Evolutionary conservation across 495 filamentous ascomycete species (phyloP).

Genomic region (Pseudevernia furfuracea): DNA sequence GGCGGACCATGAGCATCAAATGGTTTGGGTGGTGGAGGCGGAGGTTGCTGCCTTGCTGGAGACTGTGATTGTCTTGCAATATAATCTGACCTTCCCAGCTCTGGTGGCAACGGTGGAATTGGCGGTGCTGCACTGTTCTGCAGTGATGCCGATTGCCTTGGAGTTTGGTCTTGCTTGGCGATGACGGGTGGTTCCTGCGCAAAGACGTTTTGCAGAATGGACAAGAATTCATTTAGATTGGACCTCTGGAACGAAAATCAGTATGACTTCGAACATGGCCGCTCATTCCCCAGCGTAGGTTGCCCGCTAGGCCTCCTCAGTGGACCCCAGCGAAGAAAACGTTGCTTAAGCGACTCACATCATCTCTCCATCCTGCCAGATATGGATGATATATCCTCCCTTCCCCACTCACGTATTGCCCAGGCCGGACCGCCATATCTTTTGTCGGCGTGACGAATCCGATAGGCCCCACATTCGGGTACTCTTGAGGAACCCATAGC

Average conservation of each 20-base stretch:
- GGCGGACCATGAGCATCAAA: conserved; percentile 12
- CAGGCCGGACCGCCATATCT: conserved; percentile 81
- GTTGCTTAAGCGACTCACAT: conserved; percentile 54
- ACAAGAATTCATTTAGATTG: conserved; percentile 69
- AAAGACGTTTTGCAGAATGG: conserved; percentile 78
- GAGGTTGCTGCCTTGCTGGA: conserved; percentile 10
- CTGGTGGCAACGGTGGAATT: conserved; percentile 61
- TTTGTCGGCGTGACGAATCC: conserved; percentile 81
- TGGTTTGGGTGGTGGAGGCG: conserved; percentile 26
- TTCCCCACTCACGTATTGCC: conserved; percentile 92
- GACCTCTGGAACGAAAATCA: conserved; percentile 56
- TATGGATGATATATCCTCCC: conserved; percentile 95
- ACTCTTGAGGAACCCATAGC: conserved; percentile 92
- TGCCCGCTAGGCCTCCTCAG: not conserved
- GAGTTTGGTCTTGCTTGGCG: conserved; percentile 54
- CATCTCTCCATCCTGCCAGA: conserved; percentile 77
- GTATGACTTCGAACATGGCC: not conserved
- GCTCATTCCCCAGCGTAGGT: not conserved
- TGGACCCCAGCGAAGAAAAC: not conserved
- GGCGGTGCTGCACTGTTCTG: conserved; percentile 52
- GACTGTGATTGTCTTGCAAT: conserved; percentile 12
- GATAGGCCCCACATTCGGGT: conserved; percentile 77
- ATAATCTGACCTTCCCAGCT: conserved; percentile 38
- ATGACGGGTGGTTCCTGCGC: conserved; percentile 89
- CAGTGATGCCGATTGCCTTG: conserved; percentile 32